Evolutionary conservation across 257 asterid species (phyloP).

Genomic region (Scutellaria baicalensis): DNA sequence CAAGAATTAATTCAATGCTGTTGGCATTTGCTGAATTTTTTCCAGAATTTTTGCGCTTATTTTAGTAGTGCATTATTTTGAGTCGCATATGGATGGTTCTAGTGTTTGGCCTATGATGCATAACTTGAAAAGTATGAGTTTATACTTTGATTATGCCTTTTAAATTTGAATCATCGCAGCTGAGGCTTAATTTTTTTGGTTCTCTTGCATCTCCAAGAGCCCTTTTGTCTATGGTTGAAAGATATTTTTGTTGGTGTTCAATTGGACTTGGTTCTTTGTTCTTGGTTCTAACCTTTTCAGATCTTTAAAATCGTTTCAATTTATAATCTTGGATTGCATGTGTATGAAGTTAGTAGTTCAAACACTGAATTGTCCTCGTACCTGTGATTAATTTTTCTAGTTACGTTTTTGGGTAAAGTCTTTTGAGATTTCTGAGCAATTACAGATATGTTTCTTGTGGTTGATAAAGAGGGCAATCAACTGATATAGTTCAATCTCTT

Average conservation of each 20-base stretch:
- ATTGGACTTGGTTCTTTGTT: background rate
- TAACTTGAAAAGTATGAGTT: conserved; percentile 3
- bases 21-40: background rate
- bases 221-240: background rate
- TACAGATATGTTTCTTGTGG: conserved; percentile 1
- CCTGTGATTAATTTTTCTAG: background rate
- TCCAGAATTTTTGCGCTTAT: background rate
- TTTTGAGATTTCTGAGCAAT: background rate
- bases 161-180: conserved; percentile 26
- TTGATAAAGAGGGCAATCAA: background rate
- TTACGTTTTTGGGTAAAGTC: background rate
- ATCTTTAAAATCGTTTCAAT: conserved; percentile 5
- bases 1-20: too few species aligned
- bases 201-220: background rate
- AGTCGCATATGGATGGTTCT: too few species aligned
- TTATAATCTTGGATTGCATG: background rate
- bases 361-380: background rate
- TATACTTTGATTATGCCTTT: conserved; percentile 12
- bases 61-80: background rate
- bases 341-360: background rate
- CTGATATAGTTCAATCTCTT: conserved; percentile 4
- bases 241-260: background rate
- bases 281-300: background rate
- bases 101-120: conserved; percentile 28
- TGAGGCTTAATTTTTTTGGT: conserved; percentile 13